A percentile compares a stretch with the other conserved stretches of the same genome.
Evolutionary conservation across 164 flowering plant species (phyloP).

Genomic region (Stephania yunnanensis): DNA sequence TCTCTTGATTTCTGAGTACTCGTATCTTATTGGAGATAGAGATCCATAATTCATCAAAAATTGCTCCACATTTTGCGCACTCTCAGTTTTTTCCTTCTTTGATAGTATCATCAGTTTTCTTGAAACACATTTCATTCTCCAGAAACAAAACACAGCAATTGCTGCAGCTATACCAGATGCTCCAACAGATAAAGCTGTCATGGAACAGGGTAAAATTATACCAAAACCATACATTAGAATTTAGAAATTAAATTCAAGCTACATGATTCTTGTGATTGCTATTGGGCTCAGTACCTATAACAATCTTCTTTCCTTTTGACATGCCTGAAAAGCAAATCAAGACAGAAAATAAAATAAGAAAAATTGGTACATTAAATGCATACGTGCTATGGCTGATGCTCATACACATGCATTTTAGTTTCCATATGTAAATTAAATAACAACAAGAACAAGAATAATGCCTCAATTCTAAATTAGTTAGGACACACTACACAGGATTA

Average conservation of each 20-base stretch:
- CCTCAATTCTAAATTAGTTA: no score
- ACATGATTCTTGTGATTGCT: background rate
- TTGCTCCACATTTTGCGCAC: background rate
- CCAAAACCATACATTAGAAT: background rate
- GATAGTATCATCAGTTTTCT: background rate
- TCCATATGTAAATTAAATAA: no score
- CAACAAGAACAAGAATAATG: no score
- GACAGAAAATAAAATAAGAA: background rate
- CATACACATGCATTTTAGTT: no score
- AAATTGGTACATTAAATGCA: no score
- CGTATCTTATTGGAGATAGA: slow-evolving; percentile 23
- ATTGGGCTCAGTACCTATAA: no score
- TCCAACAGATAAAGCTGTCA: background rate
- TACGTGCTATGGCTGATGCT: no score
- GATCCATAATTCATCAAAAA: slow-evolving; percentile 21
- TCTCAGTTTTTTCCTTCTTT: background rate
- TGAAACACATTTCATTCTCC: background rate
- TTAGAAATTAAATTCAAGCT: background rate
- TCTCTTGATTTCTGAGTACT: slow-evolving; percentile 27
- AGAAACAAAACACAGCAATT: background rate
- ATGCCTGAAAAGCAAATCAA: background rate
- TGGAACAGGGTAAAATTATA: background rate
- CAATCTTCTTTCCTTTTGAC: no score
- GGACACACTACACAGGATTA: no score
- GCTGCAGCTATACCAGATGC: background rate